These are phyloP conservation scores for Daldinia sp. DNA, from an alignment of 2,329 filamentous ascomycete genomes.

Conservation along the genomic window DNA sequence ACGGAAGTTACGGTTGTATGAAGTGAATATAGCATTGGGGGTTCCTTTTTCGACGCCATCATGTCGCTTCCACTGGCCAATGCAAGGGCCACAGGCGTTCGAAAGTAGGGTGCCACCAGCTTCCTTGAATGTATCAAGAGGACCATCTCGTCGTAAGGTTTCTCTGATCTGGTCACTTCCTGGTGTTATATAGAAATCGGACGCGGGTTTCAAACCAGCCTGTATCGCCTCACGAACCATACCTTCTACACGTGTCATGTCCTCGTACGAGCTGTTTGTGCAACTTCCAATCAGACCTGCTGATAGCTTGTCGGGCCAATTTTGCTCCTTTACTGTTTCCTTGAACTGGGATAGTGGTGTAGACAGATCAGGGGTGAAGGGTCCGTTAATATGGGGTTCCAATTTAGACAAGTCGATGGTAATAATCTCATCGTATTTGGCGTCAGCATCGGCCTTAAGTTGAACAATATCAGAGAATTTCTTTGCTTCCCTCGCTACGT, in stretches of 20 bases:
- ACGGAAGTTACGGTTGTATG: slow-evolving; percentile 98
- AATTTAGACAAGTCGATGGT: slow-evolving; percentile 90
- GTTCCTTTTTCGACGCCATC: slow-evolving; percentile 88
- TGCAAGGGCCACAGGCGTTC: slow-evolving; percentile 94
- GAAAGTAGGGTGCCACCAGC: slow-evolving; percentile 91
- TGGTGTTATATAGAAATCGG: slow-evolving; percentile 95
- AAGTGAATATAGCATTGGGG: slow-evolving; percentile 93
- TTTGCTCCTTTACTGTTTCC: slow-evolving; percentile 81
- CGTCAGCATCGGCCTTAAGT: slow-evolving; percentile 82
- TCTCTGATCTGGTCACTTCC: slow-evolving; percentile 97
- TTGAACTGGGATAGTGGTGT: slow-evolving; percentile 93
- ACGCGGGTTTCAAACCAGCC: slow-evolving; percentile 89
- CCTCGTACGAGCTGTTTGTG: slow-evolving; percentile 98
- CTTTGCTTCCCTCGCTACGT: slow-evolving; percentile 76
- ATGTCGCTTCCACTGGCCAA: slow-evolving; percentile 94
- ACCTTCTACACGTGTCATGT: slow-evolving; percentile 96
- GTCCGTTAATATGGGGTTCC: slow-evolving; percentile 97
- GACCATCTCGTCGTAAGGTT: slow-evolving; percentile 89
- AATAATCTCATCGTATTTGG: slow-evolving; percentile 90
- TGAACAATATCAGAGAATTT: slow-evolving; percentile 65
- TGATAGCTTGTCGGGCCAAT: slow-evolving; percentile 91
- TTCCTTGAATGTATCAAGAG: slow-evolving; percentile 84
- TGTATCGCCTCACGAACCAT: slow-evolving; percentile 90
- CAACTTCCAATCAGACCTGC: slow-evolving; percentile 97
- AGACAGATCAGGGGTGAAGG: slow-evolving; percentile 94